phyloP scores from a whole-genome alignment of 768 basidiomycete species.

The Lactarius psammicola region DNA sequence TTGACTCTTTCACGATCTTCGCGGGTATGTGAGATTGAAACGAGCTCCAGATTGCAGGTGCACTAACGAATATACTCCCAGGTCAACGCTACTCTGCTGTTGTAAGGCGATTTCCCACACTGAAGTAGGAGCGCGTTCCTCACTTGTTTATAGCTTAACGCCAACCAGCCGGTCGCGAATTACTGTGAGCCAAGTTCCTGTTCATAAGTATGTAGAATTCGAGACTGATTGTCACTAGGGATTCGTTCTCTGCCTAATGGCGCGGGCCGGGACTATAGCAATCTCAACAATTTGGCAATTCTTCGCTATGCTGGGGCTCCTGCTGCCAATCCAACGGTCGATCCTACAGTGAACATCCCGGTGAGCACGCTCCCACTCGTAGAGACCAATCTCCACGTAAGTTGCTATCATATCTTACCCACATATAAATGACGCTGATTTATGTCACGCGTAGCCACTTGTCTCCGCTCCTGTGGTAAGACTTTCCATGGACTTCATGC shows the following conservation, averaged over 20 bases:
- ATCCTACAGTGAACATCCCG: constrained; percentile 16
- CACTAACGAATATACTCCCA: neutral
- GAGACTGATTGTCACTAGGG: constrained; percentile 4
- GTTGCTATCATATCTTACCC: neutral
- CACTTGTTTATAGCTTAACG: constrained; percentile 33
- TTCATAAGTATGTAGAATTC: neutral
- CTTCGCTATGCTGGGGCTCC: constrained; percentile 40
- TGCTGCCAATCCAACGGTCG: constrained; percentile 34
- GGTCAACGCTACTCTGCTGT: constrained; percentile 10
- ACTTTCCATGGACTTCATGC: no score
- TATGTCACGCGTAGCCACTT: constrained; percentile 18
- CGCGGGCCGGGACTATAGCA: constrained; percentile 33
- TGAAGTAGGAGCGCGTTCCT: neutral
- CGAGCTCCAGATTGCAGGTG: neutral
- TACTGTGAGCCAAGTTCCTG: constrained; percentile 39
- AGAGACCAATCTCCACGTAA: constrained; percentile 12
- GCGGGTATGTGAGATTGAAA: constrained; percentile 35
- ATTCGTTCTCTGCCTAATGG: constrained; percentile 29
- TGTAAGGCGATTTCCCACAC: constrained; percentile 17
- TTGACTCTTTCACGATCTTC: constrained; percentile 44
- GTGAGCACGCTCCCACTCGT: constrained; percentile 17
- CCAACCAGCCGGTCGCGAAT: constrained; percentile 34
- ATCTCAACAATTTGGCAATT: constrained; percentile 41
- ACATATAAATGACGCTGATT: neutral
- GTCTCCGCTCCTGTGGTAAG: constrained; percentile 16